phyloP scores from a whole-genome alignment of 805 yeast species.

The Lachancea fermentati region DNA sequence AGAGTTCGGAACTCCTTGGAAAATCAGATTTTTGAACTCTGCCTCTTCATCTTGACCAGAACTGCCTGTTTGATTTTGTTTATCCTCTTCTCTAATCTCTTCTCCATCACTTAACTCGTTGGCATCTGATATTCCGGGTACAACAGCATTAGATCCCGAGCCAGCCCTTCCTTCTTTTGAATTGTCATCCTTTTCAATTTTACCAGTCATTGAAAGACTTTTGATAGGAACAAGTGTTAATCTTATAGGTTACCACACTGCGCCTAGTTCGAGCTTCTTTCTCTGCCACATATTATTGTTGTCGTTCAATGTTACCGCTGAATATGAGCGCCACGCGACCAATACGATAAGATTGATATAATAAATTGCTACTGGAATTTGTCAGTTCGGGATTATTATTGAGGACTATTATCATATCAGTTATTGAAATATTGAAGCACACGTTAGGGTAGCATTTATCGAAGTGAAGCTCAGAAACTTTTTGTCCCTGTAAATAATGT shows the following conservation, averaged over 20 bases:
- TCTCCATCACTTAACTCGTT: slow-evolving; percentile 10
- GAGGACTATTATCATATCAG: too few relatives aligned
- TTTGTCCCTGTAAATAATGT: too few relatives aligned
- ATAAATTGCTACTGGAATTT: too few relatives aligned
- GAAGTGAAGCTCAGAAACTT: too few relatives aligned
- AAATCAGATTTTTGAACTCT: slow-evolving; percentile 23
- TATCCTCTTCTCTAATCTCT: slow-evolving; percentile 1
- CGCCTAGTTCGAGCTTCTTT: background rate
- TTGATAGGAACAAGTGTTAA: background rate
- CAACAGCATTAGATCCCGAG: slow-evolving; percentile 6
- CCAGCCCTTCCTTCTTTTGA: background rate
- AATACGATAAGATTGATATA: too few relatives aligned
- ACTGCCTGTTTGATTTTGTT: background rate
- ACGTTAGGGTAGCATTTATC: too few relatives aligned
- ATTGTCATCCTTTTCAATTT: slow-evolving; percentile 1
- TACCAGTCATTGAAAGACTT: background rate
- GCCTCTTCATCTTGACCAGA: slow-evolving; percentile 25
- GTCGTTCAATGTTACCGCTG: background rate
- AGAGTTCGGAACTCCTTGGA: slow-evolving; percentile 30
- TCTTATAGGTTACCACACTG: background rate
- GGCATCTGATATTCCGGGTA: slow-evolving; percentile 21
- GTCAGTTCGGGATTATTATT: too few relatives aligned
- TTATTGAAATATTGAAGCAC: too few relatives aligned
- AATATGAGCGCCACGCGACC: background rate
- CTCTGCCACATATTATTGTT: background rate